phyloP scores from a whole-genome alignment of 164 flowering plant genomes.

The Vitis amurensis region DNA sequence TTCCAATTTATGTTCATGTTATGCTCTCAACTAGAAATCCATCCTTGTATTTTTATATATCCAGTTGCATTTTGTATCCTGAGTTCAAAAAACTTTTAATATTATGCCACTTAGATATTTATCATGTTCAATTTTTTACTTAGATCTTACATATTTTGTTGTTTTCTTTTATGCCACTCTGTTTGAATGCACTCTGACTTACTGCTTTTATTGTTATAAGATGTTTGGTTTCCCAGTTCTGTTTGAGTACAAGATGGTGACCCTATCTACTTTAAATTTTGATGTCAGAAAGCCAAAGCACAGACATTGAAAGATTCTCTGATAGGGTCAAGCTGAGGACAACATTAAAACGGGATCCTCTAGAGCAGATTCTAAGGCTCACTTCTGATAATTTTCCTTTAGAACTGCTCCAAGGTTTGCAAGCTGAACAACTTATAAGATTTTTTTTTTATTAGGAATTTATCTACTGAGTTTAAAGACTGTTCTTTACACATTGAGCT shows the following conservation, averaged over 20 bases:
- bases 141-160: background rate
- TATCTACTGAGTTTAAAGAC: too few species aligned
- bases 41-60: background rate
- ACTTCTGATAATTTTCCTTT: conserved; percentile 26
- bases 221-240: background rate
- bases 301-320: conserved; percentile 43
- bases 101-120: background rate
- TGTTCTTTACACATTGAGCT: too few species aligned
- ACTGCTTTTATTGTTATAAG: background rate
- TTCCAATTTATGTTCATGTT: background rate
- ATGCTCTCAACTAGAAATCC: background rate
- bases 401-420: conserved; percentile 39
- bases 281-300: conserved; percentile 23
- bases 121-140: background rate
- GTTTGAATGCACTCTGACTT: background rate
- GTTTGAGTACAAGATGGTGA: background rate
- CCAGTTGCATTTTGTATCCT: too few species aligned
- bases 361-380: conserved; percentile 26
- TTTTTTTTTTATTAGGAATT: too few species aligned
- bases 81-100: background rate
- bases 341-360: conserved; percentile 20
- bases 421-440: background rate
- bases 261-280: conserved; percentile 1
- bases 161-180: background rate
- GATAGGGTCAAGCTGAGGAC: conserved; percentile 25